These are phyloP conservation scores for Tieghemiomyces parasiticus DNA, from an alignment of 192 early-diverging fungal genomes.

Conservation along the genomic window DNA sequence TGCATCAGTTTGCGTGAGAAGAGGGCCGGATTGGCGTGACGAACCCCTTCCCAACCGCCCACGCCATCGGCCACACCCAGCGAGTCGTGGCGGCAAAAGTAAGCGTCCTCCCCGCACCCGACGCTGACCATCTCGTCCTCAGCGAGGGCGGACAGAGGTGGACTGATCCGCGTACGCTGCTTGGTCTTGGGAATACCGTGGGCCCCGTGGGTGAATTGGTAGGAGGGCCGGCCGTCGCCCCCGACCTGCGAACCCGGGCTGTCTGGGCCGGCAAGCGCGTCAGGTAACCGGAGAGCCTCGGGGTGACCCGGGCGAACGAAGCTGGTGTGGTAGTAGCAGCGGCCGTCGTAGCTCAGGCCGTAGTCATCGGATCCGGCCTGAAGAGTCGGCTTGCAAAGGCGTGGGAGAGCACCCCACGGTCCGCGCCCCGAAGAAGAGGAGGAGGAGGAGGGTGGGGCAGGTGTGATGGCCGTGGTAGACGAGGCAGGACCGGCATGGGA, in stretches of 20 bases:
- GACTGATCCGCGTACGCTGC: constrained; percentile 19
- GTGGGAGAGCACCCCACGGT: not conserved
- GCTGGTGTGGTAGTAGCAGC: constrained; percentile 3
- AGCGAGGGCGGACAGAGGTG: constrained; percentile 11
- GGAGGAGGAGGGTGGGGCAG: not conserved
- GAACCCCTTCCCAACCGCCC: constrained; percentile 76
- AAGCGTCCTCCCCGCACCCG: constrained; percentile 87
- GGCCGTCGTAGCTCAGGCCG: not conserved
- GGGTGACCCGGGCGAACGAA: not conserved
- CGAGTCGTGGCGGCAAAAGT: constrained; percentile 71
- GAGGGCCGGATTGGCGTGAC: constrained; percentile 74
- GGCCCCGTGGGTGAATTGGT: constrained; percentile 41
- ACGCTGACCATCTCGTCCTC: constrained; percentile 42
- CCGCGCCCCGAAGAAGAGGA: not conserved
- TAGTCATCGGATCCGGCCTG: not conserved
- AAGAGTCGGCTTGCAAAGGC: not conserved
- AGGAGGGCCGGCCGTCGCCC: constrained; percentile 21
- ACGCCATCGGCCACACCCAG: constrained; percentile 93
- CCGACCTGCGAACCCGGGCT: not conserved
- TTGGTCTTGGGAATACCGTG: constrained; percentile 38
- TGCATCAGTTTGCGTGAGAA: constrained; percentile 94
- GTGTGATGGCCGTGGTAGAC: too few relatives aligned
- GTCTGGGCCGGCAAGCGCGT: not conserved
- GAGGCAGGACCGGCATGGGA: too few relatives aligned
- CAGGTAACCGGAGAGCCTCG: not conserved